Base-by-base conservation (phyloP, 1,139 yeast species). In the Yamadazyma aaseri region DNA sequence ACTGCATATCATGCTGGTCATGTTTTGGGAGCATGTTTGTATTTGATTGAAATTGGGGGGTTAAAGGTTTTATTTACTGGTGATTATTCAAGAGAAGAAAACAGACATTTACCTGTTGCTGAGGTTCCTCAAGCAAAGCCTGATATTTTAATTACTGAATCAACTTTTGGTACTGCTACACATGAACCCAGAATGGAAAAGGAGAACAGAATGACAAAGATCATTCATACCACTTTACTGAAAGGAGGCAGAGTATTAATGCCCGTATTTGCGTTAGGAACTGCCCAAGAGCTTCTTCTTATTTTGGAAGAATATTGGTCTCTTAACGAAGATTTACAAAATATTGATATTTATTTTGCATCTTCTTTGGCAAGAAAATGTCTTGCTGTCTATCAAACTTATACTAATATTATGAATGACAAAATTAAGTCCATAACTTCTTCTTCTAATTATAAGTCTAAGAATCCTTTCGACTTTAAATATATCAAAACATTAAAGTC, bases 1-100 rank as follows among this genome's bases (percentile, higher is more conserved):
- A 94, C 98, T 1, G 98, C 98, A 4, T 94, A 84, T 58, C 98
- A 92, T 62, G 99, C 98, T 3, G 99, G 99, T 11, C 99, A 92
- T 71, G 99, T 92, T 13, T 69, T 92, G 33, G 99, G 99, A 33
- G 97, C 98, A 10, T 97, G 98, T 23, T 92, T 92, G 97, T 92
- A 83, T 56, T 81, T 92, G 47, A 77, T 92, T 32, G 99, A 92
- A 57, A 84, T 94, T 50, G 97, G 96, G 6, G 97, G 97, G 0
- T 67, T 92, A 41, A 86, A 87, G 47, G 73, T 89, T 1, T 61
- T 94, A 34, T 92, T 90, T 56, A 92, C 99, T 0, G 99, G 99
- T 34, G 99, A 92, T 57, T 92, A 86, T 52, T 89, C 97, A 3
- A 72, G 98, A 48, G 98, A 90, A 56, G 90, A 87, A 51, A 96